Base-by-base conservation (phyloP, 805 yeast species). In the Komagataella kurtzmanii region DNA sequence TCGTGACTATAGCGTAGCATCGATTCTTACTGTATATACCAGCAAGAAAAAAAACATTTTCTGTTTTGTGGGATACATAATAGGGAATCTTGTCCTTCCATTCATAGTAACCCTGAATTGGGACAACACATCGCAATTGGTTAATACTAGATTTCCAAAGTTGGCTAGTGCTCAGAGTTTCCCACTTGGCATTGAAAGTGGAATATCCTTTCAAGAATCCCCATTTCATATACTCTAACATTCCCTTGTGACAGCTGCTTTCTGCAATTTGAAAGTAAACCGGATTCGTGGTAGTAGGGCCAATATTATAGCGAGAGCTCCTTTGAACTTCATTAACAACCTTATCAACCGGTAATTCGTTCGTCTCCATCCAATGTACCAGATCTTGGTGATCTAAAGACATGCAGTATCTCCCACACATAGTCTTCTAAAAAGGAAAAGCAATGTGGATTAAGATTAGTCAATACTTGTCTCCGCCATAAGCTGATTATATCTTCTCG, bases 51-150 rank as follows among this genome's bases (percentile, higher is more conserved):
- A 85, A 65, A 46, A 89, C 56, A 6, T 76, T 67, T 0, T 66
- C 64, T 52, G 75, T 78, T 46, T 71, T 73, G 36, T 84, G 71
- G 40, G 72, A 76, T 17, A 89, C 72, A 59, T 69, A 90, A 61
- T 83, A 79, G 0, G 97, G 97, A 3, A 59, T 59, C 46, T 64
- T 67, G 30, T 58, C 55, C 24, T 61, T 65, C 97, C 97, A 90
- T 65, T 90, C 97, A 60, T 78, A 90, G 64, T 90, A 90, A 0
- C 97, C 97, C 58, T 78, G 76, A 45, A 86, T 74, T 0, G 95
- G 91, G 0, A 88, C 78, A 1, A 83, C 81, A 62, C 96, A 89
- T 44, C 96, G 68, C 4, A 69, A 67, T 7, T 65, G 65, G 21
- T 72, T 65, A 44, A 73, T 66, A 4, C 77, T 70, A 1, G 69